A percentile compares a stretch with the other conserved stretches of the same genome.
phyloP scores from a whole-genome alignment of 345 rosid species.

The Sonneratia alba region DNA sequence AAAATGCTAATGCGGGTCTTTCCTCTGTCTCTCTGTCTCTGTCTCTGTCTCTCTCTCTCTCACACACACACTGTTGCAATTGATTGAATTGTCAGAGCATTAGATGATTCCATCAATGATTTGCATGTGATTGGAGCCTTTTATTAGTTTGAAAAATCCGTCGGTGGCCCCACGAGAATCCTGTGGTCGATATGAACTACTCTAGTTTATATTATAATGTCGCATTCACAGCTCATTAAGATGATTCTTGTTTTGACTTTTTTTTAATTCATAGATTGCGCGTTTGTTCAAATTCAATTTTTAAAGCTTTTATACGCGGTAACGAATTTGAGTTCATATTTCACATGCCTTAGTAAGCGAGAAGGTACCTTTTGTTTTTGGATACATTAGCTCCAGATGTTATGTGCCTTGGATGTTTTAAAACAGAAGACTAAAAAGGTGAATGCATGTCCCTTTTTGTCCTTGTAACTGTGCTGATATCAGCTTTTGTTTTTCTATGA shows the following conservation, averaged over 20 bases:
- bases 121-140: conserved; percentile 11
- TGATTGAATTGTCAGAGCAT: conserved; percentile 6
- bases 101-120: conserved; percentile 14
- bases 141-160: neutral
- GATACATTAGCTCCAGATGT: neutral
- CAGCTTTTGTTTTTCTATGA: neutral
- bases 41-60: neutral
- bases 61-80: neutral
- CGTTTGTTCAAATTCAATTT: neutral
- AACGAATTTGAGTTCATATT: neutral
- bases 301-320: neutral
- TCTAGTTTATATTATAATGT: neutral
- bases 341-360: neutral
- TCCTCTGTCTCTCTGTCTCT: neutral
- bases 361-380: neutral
- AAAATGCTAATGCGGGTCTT: conserved; percentile 1
- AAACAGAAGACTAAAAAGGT: conserved; percentile 1
- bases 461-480: neutral
- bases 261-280: neutral
- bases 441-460: neutral
- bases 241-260: neutral
- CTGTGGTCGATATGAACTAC: neutral
- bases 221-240: neutral
- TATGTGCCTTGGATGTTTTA: conserved; percentile 5
- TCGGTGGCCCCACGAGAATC: conserved; percentile 7